Evolutionary conservation across 2,329 filamentous ascomycete genomes (phyloP).

Genomic region (Coniochaeta sp.): DNA sequence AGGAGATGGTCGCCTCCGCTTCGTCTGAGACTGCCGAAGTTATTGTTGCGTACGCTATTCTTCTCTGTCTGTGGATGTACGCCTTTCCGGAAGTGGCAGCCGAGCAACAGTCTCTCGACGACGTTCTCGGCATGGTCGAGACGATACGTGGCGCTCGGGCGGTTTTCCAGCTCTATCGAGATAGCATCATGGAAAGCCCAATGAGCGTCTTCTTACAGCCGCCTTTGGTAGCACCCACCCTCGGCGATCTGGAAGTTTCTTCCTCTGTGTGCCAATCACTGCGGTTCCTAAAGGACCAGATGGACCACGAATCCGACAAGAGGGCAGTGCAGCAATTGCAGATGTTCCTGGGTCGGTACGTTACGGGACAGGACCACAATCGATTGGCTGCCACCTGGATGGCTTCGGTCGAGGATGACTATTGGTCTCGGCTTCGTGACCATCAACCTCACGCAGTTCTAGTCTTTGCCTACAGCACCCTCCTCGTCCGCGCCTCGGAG

Average conservation of each 20-base stretch:
- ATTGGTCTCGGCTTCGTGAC: not conserved
- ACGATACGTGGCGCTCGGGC: not conserved
- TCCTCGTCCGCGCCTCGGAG: conserved; percentile 2
- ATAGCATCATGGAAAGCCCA: not conserved
- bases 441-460: not conserved
- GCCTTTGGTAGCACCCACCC: not conserved
- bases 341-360: not conserved
- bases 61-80: not conserved
- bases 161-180: not conserved
- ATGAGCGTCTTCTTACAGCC: not conserved
- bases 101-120: not conserved
- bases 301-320: conserved; percentile 1
- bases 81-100: conserved; percentile 1
- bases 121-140: conserved; percentile 1
- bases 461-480: conserved; percentile 2
- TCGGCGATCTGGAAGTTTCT: not conserved
- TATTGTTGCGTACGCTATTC: conserved; percentile 1
- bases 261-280: not conserved
- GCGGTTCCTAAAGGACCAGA: not conserved
- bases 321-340: not conserved
- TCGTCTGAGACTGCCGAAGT: not conserved
- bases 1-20: conserved; percentile 2
- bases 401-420: conserved; percentile 1
- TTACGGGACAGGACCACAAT: not conserved
- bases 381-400: conserved; percentile 2